Evolutionary conservation across 371 early-diverging fungal genomes (phyloP).

Genomic region (Syncephalastrum racemosum): DNA sequence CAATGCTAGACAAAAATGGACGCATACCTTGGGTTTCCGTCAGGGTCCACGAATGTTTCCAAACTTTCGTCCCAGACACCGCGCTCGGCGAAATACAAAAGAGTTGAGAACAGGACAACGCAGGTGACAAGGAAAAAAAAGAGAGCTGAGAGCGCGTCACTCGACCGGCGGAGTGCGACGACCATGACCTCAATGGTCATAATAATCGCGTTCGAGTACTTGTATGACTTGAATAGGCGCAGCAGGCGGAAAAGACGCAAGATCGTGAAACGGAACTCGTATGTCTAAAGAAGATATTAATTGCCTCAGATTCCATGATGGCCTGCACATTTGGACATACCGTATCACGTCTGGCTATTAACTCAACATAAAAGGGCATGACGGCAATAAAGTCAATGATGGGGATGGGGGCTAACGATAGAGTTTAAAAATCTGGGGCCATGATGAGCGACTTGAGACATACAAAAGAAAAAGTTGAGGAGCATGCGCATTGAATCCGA

Average conservation of each 20-base stretch:
- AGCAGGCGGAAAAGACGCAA: constrained; percentile 78
- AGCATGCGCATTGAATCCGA: constrained; percentile 63
- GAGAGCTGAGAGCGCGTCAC: constrained; percentile 77
- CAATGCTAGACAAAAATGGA: not conserved
- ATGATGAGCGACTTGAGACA: constrained; percentile 8
- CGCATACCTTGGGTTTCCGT: constrained; percentile 60
- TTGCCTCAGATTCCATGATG: not conserved
- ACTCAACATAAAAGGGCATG: constrained; percentile 79
- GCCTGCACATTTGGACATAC: constrained; percentile 30
- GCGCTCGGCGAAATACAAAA: constrained; percentile 86
- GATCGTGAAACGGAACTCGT: constrained; percentile 84
- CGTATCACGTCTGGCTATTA: constrained; percentile 68
- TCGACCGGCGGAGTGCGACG: constrained; percentile 75
- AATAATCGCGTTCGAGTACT: constrained; percentile 68
- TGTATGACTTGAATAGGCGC: constrained; percentile 82
- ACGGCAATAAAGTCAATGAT: constrained; percentile 81
- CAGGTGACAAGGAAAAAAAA: constrained; percentile 78
- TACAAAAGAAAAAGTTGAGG: constrained; percentile 44
- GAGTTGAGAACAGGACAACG: constrained; percentile 71
- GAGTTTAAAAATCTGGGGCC: not conserved
- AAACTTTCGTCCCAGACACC: constrained; percentile 78
- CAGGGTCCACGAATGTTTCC: constrained; percentile 65
- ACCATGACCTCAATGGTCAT: constrained; percentile 88
- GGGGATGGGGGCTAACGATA: constrained; percentile 61
- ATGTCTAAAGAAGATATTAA: constrained; percentile 44